Evolutionary conservation across 106 monocot species (phyloP).

Genomic region (Gastrodia elata): DNA sequence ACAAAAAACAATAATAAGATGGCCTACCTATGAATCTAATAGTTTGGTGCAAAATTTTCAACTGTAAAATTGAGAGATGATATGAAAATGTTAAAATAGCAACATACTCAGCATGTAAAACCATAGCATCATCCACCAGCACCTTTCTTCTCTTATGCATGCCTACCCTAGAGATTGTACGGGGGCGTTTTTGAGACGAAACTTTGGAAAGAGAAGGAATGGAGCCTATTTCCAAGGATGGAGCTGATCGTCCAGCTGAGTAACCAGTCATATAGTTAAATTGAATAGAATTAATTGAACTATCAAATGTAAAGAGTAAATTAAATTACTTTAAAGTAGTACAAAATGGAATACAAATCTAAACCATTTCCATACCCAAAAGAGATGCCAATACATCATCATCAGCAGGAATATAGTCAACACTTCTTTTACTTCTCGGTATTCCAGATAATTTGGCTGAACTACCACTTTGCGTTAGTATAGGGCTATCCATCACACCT

Average conservation of each 20-base stretch:
- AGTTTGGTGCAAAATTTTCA: no score
- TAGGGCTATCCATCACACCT: slow-evolving; percentile 36
- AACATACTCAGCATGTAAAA: slow-evolving; percentile 96
- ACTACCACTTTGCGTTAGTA: slow-evolving; percentile 31
- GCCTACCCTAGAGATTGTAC: slow-evolving; percentile 28
- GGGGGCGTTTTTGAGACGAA: slow-evolving; percentile 52
- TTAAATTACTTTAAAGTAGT: background rate
- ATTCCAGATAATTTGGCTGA: slow-evolving; percentile 36
- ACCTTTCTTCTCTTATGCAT: slow-evolving; percentile 74
- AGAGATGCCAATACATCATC: slow-evolving; percentile 95
- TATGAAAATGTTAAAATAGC: no score
- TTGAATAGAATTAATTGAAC: background rate
- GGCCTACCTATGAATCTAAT: no score
- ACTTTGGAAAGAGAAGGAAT: slow-evolving; percentile 35
- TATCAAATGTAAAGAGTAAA: background rate
- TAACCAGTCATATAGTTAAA: slow-evolving; percentile 11
- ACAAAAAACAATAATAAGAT: no score
- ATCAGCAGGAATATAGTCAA: slow-evolving; percentile 49
- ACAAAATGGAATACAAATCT: slow-evolving; percentile 5
- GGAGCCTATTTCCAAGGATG: slow-evolving; percentile 36
- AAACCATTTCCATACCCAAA: slow-evolving; percentile 48
- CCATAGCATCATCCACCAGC: slow-evolving; percentile 82
- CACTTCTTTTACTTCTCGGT: slow-evolving; percentile 36
- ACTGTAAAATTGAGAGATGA: no score
- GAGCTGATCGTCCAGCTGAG: slow-evolving; percentile 61